phyloP scores from a whole-genome alignment of 139 green algal species.

The Tetraselmis chui region DNA sequence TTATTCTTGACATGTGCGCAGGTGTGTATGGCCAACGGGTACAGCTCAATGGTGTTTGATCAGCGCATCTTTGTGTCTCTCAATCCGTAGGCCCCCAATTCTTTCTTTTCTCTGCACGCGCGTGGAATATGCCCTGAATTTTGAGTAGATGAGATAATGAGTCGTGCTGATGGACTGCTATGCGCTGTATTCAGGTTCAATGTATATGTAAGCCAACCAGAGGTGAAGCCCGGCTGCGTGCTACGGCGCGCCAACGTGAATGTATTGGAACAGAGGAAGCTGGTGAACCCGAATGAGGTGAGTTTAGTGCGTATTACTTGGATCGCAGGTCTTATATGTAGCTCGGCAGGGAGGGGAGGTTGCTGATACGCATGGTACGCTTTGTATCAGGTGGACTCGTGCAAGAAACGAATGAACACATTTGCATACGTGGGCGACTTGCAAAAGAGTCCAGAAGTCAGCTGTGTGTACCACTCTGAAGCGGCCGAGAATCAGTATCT shows the following conservation, averaged over 20 bases:
- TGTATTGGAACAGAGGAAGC: constrained; percentile 82
- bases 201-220: constrained; percentile 91
- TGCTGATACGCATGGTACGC: background rate
- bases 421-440: constrained; percentile 98
- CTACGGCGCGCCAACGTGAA: constrained; percentile 85
- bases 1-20: no score
- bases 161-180: background rate
- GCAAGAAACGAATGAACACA: constrained; percentile 97
- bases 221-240: constrained; percentile 96
- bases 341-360: background rate
- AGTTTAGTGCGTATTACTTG: no score
- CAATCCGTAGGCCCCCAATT: constrained; percentile 68
- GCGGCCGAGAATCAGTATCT: constrained; percentile 88
- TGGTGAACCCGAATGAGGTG: constrained; percentile 71
- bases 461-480: constrained; percentile 96
- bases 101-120: background rate
- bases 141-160: no score
- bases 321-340: background rate
- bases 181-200: constrained; percentile 66
- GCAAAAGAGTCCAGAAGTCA: constrained; percentile 64
- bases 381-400: constrained; percentile 75
- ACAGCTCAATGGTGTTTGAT: constrained; percentile 97
- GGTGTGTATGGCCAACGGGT: constrained; percentile 93
- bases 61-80: constrained; percentile 97
- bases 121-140: no score